Base-by-base conservation (phyloP, 2,329 filamentous ascomycete genomes). In the Aspergillus pseudoterreus region DNA sequence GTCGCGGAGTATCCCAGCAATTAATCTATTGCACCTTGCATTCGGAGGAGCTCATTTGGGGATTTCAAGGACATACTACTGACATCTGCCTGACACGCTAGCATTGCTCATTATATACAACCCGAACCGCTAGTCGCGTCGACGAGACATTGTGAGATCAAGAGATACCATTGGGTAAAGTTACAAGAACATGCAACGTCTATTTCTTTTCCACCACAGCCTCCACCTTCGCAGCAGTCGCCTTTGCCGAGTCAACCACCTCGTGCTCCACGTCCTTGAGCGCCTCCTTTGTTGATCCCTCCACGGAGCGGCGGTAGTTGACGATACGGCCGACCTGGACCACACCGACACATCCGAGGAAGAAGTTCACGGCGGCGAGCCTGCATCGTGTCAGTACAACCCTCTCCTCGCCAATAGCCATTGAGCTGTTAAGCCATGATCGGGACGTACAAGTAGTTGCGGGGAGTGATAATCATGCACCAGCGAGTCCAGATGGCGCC, bases 401-500 rank as follows among this genome's bases (percentile, higher is more conserved):
- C 4, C 11, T 14, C 9, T 43, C 27, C 11, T 15, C 17, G 19
- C 4, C 12, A 22, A n/a, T 9, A 21, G 43, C 5, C 11, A 17
- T 12, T 22, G 22, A 22, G 22, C 22, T 5, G 22, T 22, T 4
- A 22, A 22, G 6, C 12, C n/a, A 6, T 19, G 8, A 39, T 12
- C 3, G 19, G 17, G 76, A 38, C 85, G 44, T 77, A 90, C 86
- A 96, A 87, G 67, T 91, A 77, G 80, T 99, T 99, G 75, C 85
- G 85, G 52, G 94, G 94, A 74, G 85, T 91, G 76, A 99, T 99
- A 73, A 99, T 88, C 70, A 97, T 81, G 81, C 94, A 99, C 94
- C 94, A 99, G 61, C 94, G 84, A 43, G 94, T 99, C 94, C 94
- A 99, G 81, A 99, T 99, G 59, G 88, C 75, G 61, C 94, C 94